Evolutionary conservation across 176 grass and related monocot species (phyloP).

Genomic region (Ampelocalamus luodianensis): DNA sequence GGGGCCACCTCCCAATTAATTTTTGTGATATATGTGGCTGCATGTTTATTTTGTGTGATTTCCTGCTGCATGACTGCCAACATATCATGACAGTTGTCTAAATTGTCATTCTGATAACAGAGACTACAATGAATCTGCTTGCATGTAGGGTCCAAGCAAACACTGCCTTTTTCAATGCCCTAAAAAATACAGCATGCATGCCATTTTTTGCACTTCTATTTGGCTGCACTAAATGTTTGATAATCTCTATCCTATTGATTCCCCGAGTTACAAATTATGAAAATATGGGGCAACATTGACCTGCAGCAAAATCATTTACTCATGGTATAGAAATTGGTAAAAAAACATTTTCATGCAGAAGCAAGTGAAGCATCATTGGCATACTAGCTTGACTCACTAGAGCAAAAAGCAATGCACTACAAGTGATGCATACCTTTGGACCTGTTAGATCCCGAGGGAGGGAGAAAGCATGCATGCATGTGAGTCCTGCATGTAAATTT

Average conservation of each 20-base stretch:
- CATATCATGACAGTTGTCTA: slow-evolving; percentile 11
- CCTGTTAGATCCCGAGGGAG: no score
- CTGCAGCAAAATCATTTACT: not conserved
- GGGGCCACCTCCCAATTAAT: not conserved
- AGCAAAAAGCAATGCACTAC: slow-evolving; percentile 24
- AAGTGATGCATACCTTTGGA: not conserved
- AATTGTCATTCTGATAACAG: slow-evolving; percentile 1
- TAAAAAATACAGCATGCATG: not conserved
- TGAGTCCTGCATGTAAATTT: not conserved
- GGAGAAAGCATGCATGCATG: not conserved
- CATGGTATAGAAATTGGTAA: slow-evolving; percentile 1
- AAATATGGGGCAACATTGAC: slow-evolving; percentile 5
- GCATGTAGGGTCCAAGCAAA: slow-evolving; percentile 6
- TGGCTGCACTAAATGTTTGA: not conserved
- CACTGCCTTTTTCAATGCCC: not conserved
- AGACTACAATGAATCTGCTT: not conserved
- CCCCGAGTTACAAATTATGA: not conserved
- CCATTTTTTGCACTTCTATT: not conserved
- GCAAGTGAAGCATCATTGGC: not conserved
- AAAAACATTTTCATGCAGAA: not conserved
- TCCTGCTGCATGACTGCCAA: slow-evolving; percentile 16
- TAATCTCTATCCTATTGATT: not conserved
- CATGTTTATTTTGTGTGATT: not conserved
- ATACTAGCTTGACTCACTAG: not conserved
- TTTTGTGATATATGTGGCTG: not conserved